phyloP scores from a whole-genome alignment of 1,284 basidiomycete species.

The Cutaneotrichosporon cyanovorans region DNA sequence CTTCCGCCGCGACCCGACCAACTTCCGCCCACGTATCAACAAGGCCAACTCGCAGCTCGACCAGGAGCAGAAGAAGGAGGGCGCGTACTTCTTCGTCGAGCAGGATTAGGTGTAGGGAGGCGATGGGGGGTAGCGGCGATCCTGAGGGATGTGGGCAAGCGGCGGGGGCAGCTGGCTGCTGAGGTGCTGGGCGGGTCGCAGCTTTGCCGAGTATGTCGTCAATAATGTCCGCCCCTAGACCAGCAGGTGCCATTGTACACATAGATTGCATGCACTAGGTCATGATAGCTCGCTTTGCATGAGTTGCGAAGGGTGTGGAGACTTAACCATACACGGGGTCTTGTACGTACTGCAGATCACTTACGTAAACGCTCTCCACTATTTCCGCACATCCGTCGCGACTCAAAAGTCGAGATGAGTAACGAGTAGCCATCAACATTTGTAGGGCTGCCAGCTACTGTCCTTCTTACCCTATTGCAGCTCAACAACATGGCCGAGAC shows the following conservation, averaged over 20 bases:
- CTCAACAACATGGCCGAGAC: constrained; percentile 3
- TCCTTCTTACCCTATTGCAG: neutral
- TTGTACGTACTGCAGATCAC: no score
- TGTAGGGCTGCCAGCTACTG: neutral
- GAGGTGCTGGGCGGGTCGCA: no score
- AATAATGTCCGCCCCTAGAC: neutral
- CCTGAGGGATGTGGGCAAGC: no score
- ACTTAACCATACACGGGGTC: no score
- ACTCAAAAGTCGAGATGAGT: neutral
- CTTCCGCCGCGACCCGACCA: constrained; percentile 91
- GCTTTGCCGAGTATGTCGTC: no score
- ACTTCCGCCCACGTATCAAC: constrained; percentile 83
- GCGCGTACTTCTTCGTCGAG: constrained; percentile 41
- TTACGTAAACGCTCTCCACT: no score
- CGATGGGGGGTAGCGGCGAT: neutral
- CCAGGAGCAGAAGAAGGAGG: constrained; percentile 57
- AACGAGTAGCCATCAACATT: neutral
- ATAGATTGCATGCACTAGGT: constrained; percentile 1
- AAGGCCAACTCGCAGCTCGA: constrained; percentile 80
- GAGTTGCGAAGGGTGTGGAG: no score
- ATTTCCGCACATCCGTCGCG: neutral
- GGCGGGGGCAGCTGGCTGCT: no score
- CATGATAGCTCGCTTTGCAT: neutral
- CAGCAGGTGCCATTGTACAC: constrained; percentile 1
- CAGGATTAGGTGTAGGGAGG: neutral